Conservation (phyloP, 495 filamentous ascomycete genomes). For the Xylaria flabelliformis region DNA sequence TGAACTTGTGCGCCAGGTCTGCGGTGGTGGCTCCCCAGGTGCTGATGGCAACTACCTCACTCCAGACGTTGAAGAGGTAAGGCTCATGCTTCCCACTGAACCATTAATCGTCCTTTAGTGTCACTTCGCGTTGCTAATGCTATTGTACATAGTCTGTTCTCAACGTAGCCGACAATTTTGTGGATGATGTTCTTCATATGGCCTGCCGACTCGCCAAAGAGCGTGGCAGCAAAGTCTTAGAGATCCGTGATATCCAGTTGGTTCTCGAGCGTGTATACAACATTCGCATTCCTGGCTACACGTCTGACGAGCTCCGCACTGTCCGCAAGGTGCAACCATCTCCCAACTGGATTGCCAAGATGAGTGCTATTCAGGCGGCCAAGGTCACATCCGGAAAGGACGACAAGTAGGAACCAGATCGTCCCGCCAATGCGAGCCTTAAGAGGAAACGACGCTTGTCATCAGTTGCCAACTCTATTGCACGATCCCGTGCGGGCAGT, state of each 20-base stretch:
- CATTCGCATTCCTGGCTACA: conserved; percentile 94
- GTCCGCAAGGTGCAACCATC: conserved; percentile 91
- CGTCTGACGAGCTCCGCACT: conserved; percentile 90
- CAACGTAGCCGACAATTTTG: conserved; percentile 89
- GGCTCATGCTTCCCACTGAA: conserved; percentile 34
- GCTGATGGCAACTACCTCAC: conserved; percentile 72
- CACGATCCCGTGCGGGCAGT: neutral
- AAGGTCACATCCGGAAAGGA: conserved; percentile 72
- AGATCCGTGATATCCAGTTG: conserved; percentile 92
- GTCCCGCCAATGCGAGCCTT: conserved; percentile 1
- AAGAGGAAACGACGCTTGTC: conserved; percentile 10
- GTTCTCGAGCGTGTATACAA: conserved; percentile 97
- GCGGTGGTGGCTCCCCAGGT: conserved; percentile 74
- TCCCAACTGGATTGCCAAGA: conserved; percentile 88
- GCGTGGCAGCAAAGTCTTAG: conserved; percentile 83
- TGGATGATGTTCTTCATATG: conserved; percentile 83
- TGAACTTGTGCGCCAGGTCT: conserved; percentile 92
- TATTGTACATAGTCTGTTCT: conserved; percentile 70
- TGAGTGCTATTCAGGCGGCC: conserved; percentile 92
- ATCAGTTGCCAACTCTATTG: neutral
- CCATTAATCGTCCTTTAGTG: conserved; percentile 9
- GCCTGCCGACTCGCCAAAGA: conserved; percentile 94
- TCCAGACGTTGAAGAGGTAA: conserved; percentile 93
- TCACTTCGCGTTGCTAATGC: conserved; percentile 30
- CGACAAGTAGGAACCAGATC: conserved; percentile 43